A percentile compares a stretch with the other conserved stretches of the same genome.
Evolutionary conservation across 2,329 filamentous ascomycete species (phyloP).

Genomic region (Aspergillus fumigatus): DNA sequence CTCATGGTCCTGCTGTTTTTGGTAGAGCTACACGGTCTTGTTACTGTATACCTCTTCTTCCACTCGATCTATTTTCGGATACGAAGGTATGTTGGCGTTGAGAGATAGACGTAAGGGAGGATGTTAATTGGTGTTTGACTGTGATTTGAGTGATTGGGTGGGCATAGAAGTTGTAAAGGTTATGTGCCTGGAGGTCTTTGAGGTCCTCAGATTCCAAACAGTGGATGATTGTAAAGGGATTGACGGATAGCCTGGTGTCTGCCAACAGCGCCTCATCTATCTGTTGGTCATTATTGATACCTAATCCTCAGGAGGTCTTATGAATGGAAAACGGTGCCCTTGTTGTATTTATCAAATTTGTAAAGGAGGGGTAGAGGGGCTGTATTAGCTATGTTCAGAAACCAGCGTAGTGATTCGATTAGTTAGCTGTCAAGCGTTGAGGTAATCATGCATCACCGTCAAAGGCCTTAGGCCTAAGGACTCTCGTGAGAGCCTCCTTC

Average conservation of each 20-base stretch:
- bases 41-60: not conserved
- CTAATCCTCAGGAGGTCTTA: not conserved
- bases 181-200: not conserved
- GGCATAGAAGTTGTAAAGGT: not conserved
- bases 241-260: not conserved
- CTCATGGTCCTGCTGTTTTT: not conserved
- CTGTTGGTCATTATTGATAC: not conserved
- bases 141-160: not conserved
- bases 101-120: not conserved
- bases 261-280: not conserved
- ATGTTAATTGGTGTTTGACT: not conserved
- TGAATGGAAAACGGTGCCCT: not conserved
- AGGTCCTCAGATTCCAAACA: not conserved
- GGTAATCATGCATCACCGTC: not conserved
- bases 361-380: not conserved
- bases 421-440: not conserved
- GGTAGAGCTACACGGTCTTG: not conserved
- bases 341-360: not conserved
- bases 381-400: not conserved
- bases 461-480: not conserved
- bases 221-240: not conserved
- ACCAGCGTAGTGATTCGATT: too few species aligned
- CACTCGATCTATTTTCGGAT: not conserved
- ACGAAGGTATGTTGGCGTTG: not conserved
- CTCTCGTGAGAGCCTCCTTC: not conserved